Conservation (phyloP, 2,329 filamentous ascomycete species). For the Ceratocystis lukuohia region DNA sequence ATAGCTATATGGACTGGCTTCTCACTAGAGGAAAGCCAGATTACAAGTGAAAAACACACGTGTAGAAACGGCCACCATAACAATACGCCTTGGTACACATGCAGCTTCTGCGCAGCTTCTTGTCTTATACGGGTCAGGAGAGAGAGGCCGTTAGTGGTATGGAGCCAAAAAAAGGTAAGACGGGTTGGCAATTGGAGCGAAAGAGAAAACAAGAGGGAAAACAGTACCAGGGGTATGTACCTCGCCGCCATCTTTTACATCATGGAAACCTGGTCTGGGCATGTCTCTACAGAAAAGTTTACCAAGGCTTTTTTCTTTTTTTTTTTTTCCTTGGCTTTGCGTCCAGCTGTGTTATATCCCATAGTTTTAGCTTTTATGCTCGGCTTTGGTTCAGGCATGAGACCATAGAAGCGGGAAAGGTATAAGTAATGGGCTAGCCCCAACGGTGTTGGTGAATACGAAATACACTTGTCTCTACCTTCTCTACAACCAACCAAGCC, state of each 20-base stretch:
- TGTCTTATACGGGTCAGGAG: neutral
- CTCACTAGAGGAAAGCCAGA: too few species aligned
- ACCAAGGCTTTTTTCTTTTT: neutral
- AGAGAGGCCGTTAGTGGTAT: neutral
- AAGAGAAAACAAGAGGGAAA: neutral
- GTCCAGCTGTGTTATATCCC: neutral
- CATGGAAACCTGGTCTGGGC: neutral
- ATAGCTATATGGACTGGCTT: too few species aligned
- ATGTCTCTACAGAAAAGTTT: neutral
- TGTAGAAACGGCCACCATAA: too few species aligned
- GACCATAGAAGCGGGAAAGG: neutral
- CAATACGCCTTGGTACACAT: too few species aligned
- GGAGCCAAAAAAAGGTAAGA: neutral
- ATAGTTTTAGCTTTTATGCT: neutral
- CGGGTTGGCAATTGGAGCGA: neutral
- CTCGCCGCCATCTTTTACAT: neutral
- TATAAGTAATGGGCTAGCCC: neutral
- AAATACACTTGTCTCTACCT: neutral
- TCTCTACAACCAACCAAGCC: neutral
- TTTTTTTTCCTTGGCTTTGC: conserved; percentile 1
- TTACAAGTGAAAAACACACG: too few species aligned
- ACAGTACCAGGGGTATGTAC: neutral
- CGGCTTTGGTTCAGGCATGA: neutral
- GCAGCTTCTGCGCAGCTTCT: neutral
- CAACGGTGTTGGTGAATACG: neutral